phyloP scores from a whole-genome alignment of 2,329 filamentous ascomycete genomes.

The Epichloe elymi region DNA sequence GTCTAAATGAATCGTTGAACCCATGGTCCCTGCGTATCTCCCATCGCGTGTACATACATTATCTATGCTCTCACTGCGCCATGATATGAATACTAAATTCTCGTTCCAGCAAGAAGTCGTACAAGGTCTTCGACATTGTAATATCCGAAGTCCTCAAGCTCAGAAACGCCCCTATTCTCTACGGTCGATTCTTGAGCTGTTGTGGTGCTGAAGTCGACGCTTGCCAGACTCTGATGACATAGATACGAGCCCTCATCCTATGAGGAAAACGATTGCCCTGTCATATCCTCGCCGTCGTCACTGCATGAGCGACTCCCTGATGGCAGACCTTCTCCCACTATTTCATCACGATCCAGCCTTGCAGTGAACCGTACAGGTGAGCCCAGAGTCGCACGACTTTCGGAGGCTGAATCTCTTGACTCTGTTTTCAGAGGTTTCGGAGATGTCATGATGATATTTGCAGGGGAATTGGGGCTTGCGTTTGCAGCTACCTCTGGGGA shows the following conservation, averaged over 20 bases:
- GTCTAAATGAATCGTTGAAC: neutral
- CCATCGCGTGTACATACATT: constrained; percentile 1
- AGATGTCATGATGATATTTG: constrained; percentile 20
- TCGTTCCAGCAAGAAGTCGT: constrained; percentile 12
- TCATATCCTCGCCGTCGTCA: neutral
- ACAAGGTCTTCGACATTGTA: constrained; percentile 16
- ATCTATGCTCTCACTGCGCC: neutral
- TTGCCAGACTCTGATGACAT: constrained; percentile 5
- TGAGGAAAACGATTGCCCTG: neutral
- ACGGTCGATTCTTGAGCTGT: neutral
- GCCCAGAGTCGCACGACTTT: constrained; percentile 6
- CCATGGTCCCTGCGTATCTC: neutral
- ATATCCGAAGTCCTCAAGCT: constrained; percentile 16
- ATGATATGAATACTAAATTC: constrained; percentile 6
- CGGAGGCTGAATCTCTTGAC: constrained; percentile 10
- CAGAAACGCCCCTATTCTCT: constrained; percentile 7
- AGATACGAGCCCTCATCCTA: constrained; percentile 4
- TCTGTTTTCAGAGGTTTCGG: constrained; percentile 15
- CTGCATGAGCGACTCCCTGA: neutral
- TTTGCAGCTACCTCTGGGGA: constrained; percentile 16
- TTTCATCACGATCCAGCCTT: constrained; percentile 4
- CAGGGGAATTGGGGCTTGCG: constrained; percentile 12
- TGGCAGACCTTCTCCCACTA: constrained; percentile 4
- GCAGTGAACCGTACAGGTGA: constrained; percentile 4
- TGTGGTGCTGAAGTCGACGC: constrained; percentile 5